Evolutionary conservation across 441 rosid species (phyloP).

Genomic region (Daphne laureola): DNA sequence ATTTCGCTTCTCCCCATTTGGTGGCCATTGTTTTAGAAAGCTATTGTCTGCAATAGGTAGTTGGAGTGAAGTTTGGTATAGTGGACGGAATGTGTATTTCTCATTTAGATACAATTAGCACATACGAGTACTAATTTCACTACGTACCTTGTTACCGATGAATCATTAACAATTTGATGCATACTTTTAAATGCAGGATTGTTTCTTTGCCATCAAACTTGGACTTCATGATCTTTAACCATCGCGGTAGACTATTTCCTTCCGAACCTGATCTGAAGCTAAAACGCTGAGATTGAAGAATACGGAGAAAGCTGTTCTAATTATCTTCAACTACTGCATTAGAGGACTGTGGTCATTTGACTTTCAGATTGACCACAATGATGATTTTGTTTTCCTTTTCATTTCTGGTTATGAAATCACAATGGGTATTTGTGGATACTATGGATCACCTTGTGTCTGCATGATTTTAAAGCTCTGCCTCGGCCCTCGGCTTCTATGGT

Average conservation of each 20-base stretch:
- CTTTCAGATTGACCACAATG: no score
- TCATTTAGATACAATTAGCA: background rate
- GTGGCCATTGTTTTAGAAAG: no score
- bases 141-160: background rate
- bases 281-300: conserved; percentile 24
- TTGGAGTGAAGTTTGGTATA: background rate
- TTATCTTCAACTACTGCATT: background rate
- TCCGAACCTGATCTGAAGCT: conserved; percentile 50
- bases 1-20: no score
- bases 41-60: no score
- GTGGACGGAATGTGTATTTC: background rate
- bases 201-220: conserved; percentile 68
- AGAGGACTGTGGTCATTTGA: background rate
- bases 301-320: background rate
- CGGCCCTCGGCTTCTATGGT: no score
- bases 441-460: no score
- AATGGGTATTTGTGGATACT: no score
- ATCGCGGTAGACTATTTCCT: conserved; percentile 62
- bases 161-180: background rate
- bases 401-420: no score
- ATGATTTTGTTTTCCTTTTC: no score
- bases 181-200: conserved; percentile 45
- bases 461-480: no score
- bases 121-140: background rate
- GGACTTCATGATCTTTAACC: conserved; percentile 90